phyloP scores from a whole-genome alignment of 148 eudicot genomes.

The Vaccinium vitisidaea region DNA sequence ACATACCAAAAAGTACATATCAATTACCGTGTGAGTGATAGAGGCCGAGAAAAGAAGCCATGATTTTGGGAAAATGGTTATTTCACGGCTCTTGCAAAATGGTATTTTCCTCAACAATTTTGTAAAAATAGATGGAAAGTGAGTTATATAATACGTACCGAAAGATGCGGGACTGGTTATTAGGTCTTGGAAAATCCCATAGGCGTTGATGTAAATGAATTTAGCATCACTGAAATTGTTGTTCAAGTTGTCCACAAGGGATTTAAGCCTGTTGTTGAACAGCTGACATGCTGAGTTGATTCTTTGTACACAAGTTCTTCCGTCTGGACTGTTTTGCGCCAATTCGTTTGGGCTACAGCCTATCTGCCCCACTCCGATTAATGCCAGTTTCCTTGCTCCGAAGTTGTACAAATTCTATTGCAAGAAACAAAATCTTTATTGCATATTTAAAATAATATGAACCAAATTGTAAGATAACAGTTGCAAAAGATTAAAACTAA shows the following conservation, averaged over 20 bases:
- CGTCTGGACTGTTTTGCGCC: conserved; percentile 42
- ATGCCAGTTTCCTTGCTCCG: conserved; percentile 54
- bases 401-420: conserved; percentile 42
- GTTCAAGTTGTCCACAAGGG: conserved; percentile 34
- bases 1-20: not conserved
- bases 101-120: not conserved
- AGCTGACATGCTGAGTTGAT: conserved; percentile 39
- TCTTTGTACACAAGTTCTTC: conserved; percentile 34
- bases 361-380: conserved; percentile 52
- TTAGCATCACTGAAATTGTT: conserved; percentile 17
- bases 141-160: conserved; percentile 23
- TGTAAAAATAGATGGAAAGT: not conserved
- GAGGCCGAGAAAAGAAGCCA: too few relatives aligned
- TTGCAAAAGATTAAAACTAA: not conserved
- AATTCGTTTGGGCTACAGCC: conserved; percentile 56
- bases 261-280: conserved; percentile 5
- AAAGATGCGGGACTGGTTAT: conserved; percentile 34
- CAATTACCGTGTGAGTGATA: not conserved
- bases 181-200: conserved; percentile 54
- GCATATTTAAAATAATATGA: not conserved
- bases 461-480: not conserved
- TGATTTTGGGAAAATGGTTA: too few relatives aligned
- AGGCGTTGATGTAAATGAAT: conserved; percentile 41
- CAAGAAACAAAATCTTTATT: not conserved
- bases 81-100: too few relatives aligned